Conservation (phyloP, 148 eudicot species). For the Silene uniflora region DNA sequence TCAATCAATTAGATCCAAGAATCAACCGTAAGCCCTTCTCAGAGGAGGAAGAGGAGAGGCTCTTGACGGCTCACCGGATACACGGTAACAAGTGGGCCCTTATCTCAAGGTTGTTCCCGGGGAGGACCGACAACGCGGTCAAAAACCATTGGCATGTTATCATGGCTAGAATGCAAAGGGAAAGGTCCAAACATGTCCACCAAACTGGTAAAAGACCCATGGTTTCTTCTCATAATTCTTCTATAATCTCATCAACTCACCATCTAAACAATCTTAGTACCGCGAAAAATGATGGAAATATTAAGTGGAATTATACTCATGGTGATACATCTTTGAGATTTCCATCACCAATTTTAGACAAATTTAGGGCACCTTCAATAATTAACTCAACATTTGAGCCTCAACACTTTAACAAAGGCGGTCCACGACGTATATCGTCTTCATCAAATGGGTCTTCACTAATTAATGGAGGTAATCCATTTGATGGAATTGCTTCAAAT, state of each 20-base stretch:
- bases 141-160: constrained; percentile 96
- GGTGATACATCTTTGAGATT: constrained; percentile 20
- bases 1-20: constrained; percentile 90
- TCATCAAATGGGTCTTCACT: constrained; percentile 13
- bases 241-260: constrained; percentile 19
- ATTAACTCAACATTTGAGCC: constrained; percentile 20
- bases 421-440: neutral
- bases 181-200: constrained; percentile 45
- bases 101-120: constrained; percentile 79
- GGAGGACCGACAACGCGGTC: constrained; percentile 85
- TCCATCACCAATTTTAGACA: constrained; percentile 18
- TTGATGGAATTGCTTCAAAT: constrained; percentile 13
- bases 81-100: constrained; percentile 96
- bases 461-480: constrained; percentile 11
- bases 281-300: constrained; percentile 9
- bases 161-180: constrained; percentile 83
- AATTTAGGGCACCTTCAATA: constrained; percentile 25
- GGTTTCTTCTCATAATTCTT: constrained; percentile 10
- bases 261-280: constrained; percentile 14
- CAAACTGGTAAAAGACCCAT: constrained; percentile 11
- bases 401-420: neutral
- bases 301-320: constrained; percentile 10
- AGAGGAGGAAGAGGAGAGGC: constrained; percentile 77
- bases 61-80: constrained; percentile 69
- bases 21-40: constrained; percentile 81